Evolutionary conservation across 2,329 filamentous ascomycete genomes (phyloP).

Genomic region (Ophiostoma sp.): DNA sequence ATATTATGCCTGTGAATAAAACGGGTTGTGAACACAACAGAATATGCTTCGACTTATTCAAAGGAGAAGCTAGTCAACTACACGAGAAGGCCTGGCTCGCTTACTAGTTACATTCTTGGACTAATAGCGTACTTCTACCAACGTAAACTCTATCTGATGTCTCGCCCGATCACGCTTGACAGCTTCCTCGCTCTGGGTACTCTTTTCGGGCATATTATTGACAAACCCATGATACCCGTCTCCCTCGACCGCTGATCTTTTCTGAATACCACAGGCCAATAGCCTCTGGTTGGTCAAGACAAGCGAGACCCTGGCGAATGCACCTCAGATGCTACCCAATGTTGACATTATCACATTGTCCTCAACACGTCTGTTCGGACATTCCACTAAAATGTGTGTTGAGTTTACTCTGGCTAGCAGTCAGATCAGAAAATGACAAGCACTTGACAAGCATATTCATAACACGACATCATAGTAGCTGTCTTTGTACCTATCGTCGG

Average conservation of each 20-base stretch:
- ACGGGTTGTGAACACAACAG: no score
- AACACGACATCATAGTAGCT: no score
- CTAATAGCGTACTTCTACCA: background rate
- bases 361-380: no score
- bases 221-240: background rate
- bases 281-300: background rate
- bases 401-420: background rate
- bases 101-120: background rate
- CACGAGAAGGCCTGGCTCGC: background rate
- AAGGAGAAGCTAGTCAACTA: background rate
- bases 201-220: slow-evolving; percentile 4
- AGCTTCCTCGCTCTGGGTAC: background rate
- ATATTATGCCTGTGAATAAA: no score
- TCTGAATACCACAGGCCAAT: background rate
- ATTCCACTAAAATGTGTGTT: no score
- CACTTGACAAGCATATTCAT: no score
- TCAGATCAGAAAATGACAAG: no score
- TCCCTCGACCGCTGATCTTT: background rate
- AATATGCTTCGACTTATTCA: background rate
- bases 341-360: no score
- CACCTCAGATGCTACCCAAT: background rate
- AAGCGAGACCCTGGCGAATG: background rate
- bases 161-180: background rate
- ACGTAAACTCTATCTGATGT: background rate
- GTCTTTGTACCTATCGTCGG: no score